These are phyloP conservation scores for Diaporthe sp. DNA, from an alignment of 2,329 filamentous ascomycete species.

Conservation along the genomic window DNA sequence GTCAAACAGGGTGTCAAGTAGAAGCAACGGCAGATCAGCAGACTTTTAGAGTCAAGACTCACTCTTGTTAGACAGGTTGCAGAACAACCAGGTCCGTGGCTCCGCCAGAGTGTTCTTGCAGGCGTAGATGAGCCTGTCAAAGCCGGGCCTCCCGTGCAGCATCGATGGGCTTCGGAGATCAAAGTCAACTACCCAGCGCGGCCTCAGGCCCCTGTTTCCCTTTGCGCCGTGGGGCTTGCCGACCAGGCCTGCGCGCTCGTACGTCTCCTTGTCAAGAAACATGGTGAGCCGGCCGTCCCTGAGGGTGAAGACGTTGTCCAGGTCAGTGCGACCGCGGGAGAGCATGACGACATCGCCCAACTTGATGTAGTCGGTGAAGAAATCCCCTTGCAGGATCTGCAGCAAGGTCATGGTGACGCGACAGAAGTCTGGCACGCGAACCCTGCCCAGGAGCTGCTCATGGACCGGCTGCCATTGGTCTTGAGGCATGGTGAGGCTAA, in stretches of 20 bases:
- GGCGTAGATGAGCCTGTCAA: constrained; percentile 81
- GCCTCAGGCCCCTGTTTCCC: constrained; percentile 69
- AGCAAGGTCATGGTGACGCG: constrained; percentile 78
- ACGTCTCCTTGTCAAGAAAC: constrained; percentile 82
- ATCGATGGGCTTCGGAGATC: constrained; percentile 81
- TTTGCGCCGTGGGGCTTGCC: constrained; percentile 74
- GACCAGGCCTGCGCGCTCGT: constrained; percentile 83
- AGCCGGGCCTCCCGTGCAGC: constrained; percentile 85
- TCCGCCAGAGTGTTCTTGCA: constrained; percentile 79
- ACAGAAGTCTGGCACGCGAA: constrained; percentile 63
- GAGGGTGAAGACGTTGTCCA: constrained; percentile 79
- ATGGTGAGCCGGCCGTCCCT: constrained; percentile 77
- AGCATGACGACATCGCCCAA: constrained; percentile 86
- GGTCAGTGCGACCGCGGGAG: constrained; percentile 77
- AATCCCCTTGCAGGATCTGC: constrained; percentile 77
- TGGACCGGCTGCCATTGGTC: constrained; percentile 66
- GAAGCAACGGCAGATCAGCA: constrained; percentile 20
- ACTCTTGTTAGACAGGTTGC: constrained; percentile 66
- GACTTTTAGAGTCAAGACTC: constrained; percentile 36
- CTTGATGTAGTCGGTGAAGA: constrained; percentile 89
- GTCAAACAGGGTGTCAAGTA: constrained; percentile 39
- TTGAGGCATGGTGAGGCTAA: constrained; percentile 79
- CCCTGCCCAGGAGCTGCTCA: constrained; percentile 57
- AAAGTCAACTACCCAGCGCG: constrained; percentile 80
- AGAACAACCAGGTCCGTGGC: constrained; percentile 82